Evolutionary conservation across 345 rosid genomes (phyloP).

Genomic region (Heritiera fomes): DNA sequence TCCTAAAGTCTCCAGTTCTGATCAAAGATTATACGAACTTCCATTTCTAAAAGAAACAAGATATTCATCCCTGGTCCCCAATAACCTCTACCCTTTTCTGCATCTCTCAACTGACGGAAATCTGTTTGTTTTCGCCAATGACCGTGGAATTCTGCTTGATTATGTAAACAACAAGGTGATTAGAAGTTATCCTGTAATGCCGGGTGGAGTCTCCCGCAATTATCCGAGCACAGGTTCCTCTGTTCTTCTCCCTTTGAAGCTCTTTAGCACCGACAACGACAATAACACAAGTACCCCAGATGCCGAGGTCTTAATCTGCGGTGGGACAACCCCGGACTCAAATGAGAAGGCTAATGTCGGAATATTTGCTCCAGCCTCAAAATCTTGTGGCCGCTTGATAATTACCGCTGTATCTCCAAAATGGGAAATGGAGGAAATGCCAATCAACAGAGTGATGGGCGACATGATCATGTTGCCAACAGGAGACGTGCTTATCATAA

Average conservation of each 20-base stretch:
- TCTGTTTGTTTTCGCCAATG: conserved; percentile 42
- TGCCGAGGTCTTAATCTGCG: conserved; percentile 44
- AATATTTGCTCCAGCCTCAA: conserved; percentile 21
- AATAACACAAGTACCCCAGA: neutral
- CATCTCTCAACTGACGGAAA: conserved; percentile 39
- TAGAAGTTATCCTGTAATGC: conserved; percentile 33
- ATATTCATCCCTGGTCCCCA: conserved; percentile 14
- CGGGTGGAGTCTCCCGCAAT: conserved; percentile 33
- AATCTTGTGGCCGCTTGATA: conserved; percentile 33
- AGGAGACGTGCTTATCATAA: conserved; percentile 43
- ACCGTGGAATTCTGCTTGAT: conserved; percentile 35
- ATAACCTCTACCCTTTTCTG: conserved; percentile 44
- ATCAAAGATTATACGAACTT: conserved; percentile 22
- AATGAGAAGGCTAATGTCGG: conserved; percentile 19
- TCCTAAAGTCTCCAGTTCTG: conserved; percentile 5
- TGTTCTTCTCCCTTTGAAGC: conserved; percentile 37
- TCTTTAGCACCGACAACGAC: neutral
- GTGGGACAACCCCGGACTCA: conserved; percentile 35
- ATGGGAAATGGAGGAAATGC: conserved; percentile 52
- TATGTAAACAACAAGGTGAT: conserved; percentile 30
- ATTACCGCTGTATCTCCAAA: conserved; percentile 26
- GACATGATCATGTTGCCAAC: conserved; percentile 56
- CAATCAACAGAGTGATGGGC: conserved; percentile 46
- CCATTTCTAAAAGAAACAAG: conserved; percentile 33
- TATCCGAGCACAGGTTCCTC: conserved; percentile 45